A percentile compares a stretch with the other conserved stretches of the same genome.
Conservation (phyloP, 2,329 filamentous ascomycete genomes). For the Anisogramma anomala region DNA sequence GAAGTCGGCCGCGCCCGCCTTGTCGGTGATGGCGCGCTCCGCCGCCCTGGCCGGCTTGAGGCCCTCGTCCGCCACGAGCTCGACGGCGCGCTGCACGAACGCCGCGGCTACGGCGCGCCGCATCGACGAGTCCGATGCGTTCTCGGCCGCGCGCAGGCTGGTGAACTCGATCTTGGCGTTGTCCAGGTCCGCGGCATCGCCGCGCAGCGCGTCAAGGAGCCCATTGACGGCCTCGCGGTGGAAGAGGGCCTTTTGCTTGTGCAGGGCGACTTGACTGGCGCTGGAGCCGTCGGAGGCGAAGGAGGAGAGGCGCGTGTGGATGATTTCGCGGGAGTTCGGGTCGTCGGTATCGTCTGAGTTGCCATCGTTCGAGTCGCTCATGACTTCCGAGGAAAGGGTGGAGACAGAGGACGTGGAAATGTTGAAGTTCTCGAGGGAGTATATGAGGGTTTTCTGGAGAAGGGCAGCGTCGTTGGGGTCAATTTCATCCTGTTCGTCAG, state of each 20-base stretch:
- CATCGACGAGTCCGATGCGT: slow-evolving; percentile 82
- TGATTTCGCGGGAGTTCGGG: slow-evolving; percentile 16
- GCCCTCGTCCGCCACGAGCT: slow-evolving; percentile 43
- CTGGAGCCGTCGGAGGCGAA: slow-evolving; percentile 61
- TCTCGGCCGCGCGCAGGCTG: slow-evolving; percentile 78
- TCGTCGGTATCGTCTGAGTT: slow-evolving; percentile 41
- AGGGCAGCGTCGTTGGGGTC: slow-evolving; percentile 32
- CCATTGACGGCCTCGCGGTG: slow-evolving; percentile 78
- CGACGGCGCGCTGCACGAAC: slow-evolving; percentile 69
- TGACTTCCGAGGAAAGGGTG: slow-evolving; percentile 52
- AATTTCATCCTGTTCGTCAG: slow-evolving; percentile 38
- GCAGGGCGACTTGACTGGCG: slow-evolving; percentile 29
- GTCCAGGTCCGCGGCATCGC: slow-evolving; percentile 68
- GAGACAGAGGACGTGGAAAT: slow-evolving; percentile 45
- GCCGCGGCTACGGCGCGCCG: slow-evolving; percentile 75
- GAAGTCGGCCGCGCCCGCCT: slow-evolving; percentile 43
- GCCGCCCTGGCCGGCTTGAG: slow-evolving; percentile 55
- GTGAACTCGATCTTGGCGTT: slow-evolving; percentile 78
- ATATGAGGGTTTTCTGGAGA: slow-evolving; percentile 45
- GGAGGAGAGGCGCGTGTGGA: slow-evolving; percentile 53
- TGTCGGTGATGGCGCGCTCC: slow-evolving; percentile 44
- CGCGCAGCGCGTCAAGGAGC: slow-evolving; percentile 73
- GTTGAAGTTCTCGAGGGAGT: slow-evolving; percentile 40
- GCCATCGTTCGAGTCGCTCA: slow-evolving; percentile 50
- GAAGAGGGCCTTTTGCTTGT: slow-evolving; percentile 36